These are phyloP conservation scores for Solanum chacoense DNA, from an alignment of 305 asterid species.

Conservation along the genomic window DNA sequence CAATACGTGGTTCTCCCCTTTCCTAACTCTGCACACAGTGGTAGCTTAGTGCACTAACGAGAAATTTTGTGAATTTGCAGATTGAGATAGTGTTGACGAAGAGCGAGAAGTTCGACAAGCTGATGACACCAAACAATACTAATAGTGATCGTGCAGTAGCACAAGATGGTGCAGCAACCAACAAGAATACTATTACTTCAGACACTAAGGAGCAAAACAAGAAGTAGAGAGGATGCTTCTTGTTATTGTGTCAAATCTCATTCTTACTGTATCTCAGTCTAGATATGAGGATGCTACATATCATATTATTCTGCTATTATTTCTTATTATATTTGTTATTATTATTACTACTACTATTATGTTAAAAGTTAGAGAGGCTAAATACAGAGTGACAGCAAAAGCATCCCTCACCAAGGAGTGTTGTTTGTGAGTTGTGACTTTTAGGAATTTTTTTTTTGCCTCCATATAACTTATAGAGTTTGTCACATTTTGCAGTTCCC, in stretches of 20 bases:
- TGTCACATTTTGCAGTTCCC: constrained; percentile 10
- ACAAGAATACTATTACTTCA: background rate
- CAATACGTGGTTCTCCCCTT: background rate
- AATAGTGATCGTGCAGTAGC: background rate
- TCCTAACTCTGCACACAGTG: background rate
- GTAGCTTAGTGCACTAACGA: background rate
- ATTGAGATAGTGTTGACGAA: constrained; percentile 71
- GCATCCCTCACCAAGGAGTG: background rate
- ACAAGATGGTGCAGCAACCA: background rate
- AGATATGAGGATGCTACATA: constrained; percentile 19
- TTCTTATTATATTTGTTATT: background rate
- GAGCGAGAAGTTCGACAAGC: constrained; percentile 56
- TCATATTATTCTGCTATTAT: constrained; percentile 2
- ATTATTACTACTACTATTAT: background rate
- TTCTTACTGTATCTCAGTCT: constrained; percentile 28
- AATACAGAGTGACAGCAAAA: constrained; percentile 5
- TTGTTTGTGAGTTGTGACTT: constrained; percentile 4
- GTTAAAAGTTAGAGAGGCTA: background rate
- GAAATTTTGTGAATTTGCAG: constrained; percentile 11
- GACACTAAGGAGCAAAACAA: constrained; percentile 14
- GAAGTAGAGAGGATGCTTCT: background rate
- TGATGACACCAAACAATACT: constrained; percentile 30
- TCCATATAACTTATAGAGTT: background rate
- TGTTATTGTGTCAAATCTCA: constrained; percentile 5
- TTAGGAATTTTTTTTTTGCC: background rate